Evolutionary conservation across 2,329 filamentous ascomycete species (phyloP).

Genomic region (Apiospora aurea): DNA sequence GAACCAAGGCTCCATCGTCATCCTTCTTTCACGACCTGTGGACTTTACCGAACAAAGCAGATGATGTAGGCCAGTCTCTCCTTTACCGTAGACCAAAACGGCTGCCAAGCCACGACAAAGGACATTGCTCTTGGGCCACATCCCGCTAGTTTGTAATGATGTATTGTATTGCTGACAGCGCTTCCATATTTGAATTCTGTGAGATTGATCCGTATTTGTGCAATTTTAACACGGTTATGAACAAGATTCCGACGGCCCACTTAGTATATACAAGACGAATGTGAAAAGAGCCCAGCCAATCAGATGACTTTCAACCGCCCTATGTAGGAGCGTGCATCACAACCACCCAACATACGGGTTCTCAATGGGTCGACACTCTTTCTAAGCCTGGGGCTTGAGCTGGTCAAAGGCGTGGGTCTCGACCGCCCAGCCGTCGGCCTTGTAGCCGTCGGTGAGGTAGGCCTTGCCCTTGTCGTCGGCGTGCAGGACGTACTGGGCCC

Average conservation of each 20-base stretch:
- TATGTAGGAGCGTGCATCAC: background rate
- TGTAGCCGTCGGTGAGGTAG: conserved; percentile 25
- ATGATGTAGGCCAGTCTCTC: background rate
- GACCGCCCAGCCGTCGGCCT: conserved; percentile 26
- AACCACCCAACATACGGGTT: background rate
- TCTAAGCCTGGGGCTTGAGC: background rate
- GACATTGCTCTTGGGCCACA: too few species aligned
- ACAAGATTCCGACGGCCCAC: background rate
- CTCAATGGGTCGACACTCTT: background rate
- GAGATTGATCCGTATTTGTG: background rate
- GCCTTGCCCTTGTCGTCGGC: conserved; percentile 16
- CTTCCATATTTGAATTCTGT: too few species aligned
- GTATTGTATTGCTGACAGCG: too few species aligned
- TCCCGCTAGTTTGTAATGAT: too few species aligned
- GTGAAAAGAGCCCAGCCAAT: background rate
- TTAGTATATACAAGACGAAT: background rate
- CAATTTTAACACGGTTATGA: background rate
- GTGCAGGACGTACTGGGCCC: conserved; percentile 27
- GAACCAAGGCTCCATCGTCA: background rate
- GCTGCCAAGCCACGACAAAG: background rate
- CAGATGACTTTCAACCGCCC: background rate
- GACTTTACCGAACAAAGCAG: background rate
- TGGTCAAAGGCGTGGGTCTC: conserved; percentile 15
- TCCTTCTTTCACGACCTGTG: background rate
- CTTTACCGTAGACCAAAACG: background rate